A percentile compares a stretch with the other conserved stretches of the same genome.
Evolutionary conservation across 768 basidiomycete species (phyloP).

Genomic region (Mycena floridula): DNA sequence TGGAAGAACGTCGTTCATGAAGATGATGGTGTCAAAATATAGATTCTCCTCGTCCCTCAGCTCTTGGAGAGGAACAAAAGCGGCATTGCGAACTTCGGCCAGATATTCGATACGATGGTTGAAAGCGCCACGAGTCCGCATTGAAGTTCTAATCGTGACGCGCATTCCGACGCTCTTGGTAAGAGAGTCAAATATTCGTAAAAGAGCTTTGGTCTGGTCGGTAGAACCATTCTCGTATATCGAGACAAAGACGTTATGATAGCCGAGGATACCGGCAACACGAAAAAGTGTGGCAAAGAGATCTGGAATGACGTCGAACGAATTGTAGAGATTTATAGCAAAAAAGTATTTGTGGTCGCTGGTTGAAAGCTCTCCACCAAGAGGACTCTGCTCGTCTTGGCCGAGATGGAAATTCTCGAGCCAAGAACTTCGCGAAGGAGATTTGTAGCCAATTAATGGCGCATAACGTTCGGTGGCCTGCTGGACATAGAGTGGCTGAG

Average conservation of each 20-base stretch:
- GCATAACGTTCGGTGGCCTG: constrained; percentile 86
- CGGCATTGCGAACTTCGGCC: constrained; percentile 99
- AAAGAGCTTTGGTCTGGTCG: constrained; percentile 96
- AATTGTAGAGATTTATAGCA: constrained; percentile 99
- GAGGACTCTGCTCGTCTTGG: constrained; percentile 32
- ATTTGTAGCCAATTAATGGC: constrained; percentile 73
- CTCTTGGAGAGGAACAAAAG: constrained; percentile 93
- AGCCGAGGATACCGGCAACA: constrained; percentile 85
- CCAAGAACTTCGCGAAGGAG: constrained; percentile 56
- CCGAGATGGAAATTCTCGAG: constrained; percentile 44
- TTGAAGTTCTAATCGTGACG: constrained; percentile 87
- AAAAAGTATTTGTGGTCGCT: constrained; percentile 97
- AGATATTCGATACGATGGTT: constrained; percentile 99
- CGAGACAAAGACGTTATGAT: constrained; percentile 96
- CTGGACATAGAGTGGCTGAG: constrained; percentile 79
- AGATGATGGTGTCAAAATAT: constrained; percentile 93
- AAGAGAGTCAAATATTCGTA: constrained; percentile 92
- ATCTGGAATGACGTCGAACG: constrained; percentile 97
- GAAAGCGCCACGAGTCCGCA: constrained; percentile 91
- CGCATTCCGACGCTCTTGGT: constrained; percentile 87
- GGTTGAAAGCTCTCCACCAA: constrained; percentile 31
- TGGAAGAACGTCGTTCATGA: constrained; percentile 99
- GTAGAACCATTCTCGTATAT: constrained; percentile 99
- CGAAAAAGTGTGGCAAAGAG: constrained; percentile 95
- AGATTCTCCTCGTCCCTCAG: constrained; percentile 88